Evolutionary conservation across 2,329 filamentous ascomycete genomes (phyloP), one percentile per base, ranked within the genome.

Genomic region (Gyromitra esculenta): DNA sequence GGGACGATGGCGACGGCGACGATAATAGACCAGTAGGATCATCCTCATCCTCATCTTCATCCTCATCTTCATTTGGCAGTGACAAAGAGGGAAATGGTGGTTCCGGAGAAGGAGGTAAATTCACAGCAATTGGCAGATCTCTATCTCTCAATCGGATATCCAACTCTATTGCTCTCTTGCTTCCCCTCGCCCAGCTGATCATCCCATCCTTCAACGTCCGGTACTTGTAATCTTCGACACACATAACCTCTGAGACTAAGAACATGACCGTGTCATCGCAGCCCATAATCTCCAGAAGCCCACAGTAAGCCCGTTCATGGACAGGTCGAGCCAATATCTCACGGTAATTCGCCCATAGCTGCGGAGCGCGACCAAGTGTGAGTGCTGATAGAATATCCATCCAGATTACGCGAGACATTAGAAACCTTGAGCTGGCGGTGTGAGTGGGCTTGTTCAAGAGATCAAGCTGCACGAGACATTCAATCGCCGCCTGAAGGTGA

Each of bases 371-470:
- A 15, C 73, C 73, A 65, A 72, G 73, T 43, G 76, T 77, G 57
- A 75, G 69, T 45, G 76, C 56, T 35, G 76, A 76, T 56, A 78
- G n/a, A 45, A 78, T 78, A 56, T 78, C 76, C 43, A 78, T 52
- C 73, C 73, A 78, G 15, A 74, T 63, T 13, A 78, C 73, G 25
- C 74, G 76, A 13, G 66, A 56, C 59, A 67, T 73, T 43, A 76
- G 8, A 45, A 78, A 76, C 18, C 66, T 60, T 25, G 67, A 59
- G 21, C 45, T 69, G n/a, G 50, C 21, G 18, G 25, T 74, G 35
- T 76, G 76, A n/a, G 21, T 45, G 2, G 67, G 76, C 41, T 37
- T 69, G 21, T 77, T 76, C 1, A 77, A 18, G 35, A 71, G 18
- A 64, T 71, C 73, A 15, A 78, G 62, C 41, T 63, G 59, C 15